phyloP scores from a whole-genome alignment of 805 yeast species.

The Metschnikowia continentalis region DNA sequence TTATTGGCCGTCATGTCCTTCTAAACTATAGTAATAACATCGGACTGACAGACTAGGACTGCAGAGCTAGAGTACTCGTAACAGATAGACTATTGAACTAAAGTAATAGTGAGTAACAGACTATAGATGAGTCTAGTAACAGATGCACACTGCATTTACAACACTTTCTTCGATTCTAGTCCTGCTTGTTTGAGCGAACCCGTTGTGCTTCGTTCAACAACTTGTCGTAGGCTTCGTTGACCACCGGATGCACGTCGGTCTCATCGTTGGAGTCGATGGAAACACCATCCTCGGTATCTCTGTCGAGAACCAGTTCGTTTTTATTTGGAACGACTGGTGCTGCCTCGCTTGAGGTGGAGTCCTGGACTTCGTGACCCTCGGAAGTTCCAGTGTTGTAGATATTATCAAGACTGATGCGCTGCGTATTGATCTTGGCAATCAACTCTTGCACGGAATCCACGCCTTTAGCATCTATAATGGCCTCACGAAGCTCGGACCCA shows the following conservation, averaged over 20 bases:
- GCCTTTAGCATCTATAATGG: constrained; percentile 72
- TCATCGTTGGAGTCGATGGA: constrained; percentile 29
- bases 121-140: too few relatives aligned
- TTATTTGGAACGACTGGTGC: neutral
- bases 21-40: too few relatives aligned
- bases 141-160: too few relatives aligned
- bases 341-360: neutral
- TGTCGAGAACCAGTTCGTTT: neutral
- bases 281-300: constrained; percentile 16
- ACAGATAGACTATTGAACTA: too few relatives aligned
- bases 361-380: constrained; percentile 8
- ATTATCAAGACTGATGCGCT: constrained; percentile 47
- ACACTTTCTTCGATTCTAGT: neutral
- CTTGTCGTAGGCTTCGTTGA: constrained; percentile 73
- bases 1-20: too few relatives aligned
- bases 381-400: constrained; percentile 31
- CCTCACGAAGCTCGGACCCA: constrained; percentile 52
- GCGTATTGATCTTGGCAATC: constrained; percentile 58
- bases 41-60: too few relatives aligned
- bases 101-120: too few relatives aligned
- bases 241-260: constrained; percentile 37
- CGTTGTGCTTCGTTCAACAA: constrained; percentile 63
- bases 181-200: constrained; percentile 49
- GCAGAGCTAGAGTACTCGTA: too few relatives aligned
- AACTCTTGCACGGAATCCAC: constrained; percentile 64